Evolutionary conservation across 2,329 filamentous ascomycete species (phyloP), one percentile per base, ranked within the genome.

Genomic region (Pseudocercospora fuligena): DNA sequence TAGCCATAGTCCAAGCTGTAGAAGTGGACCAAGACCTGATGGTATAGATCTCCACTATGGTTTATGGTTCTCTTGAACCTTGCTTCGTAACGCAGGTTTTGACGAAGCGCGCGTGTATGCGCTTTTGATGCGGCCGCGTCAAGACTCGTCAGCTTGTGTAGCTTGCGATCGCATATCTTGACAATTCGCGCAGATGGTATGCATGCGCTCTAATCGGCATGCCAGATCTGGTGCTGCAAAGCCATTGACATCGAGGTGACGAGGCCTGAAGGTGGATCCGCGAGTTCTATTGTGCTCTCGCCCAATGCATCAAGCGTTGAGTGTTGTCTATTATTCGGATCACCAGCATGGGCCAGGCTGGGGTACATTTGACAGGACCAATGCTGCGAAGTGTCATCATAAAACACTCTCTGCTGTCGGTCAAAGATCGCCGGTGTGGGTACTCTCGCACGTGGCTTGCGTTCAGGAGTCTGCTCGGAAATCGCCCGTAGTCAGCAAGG

Each of bases 401-500:
- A 16, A 40, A 54, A 7, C 12, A 12, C 25, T 54, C 25, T 54
- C 51, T 27, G 4, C 51, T 54, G 51, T 54, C 23, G 51, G 27
- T 56, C 23, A n/a, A 56, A 56, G 25, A 27, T 56, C 7, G 51
- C 51, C 51, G 23, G 23, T 56, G 51, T 19, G 51, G 51, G 27
- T 31, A 27, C 51, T 25, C 51, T 33, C 51, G 27, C 51, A 56
- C 51, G 51, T 56, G 51, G 51, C 51, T 56, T 56, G 27, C 19
- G 21, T 23, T 25, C 5, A 16, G 47, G 47, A 51, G 9, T 51
- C 19, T 25, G 19, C 51, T 29, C 49, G 49, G 49, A 29, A 54
- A 54, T 54, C 49, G 19, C 14, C 49, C 51, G 25, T n/a, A 31
- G 51, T 31, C 51, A 56, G 51, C 51, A 56, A 56, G 51, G 51